Evolutionary conservation across 2,329 filamentous ascomycete genomes (phyloP).

Genomic region (Pseudocercospora eumusae): DNA sequence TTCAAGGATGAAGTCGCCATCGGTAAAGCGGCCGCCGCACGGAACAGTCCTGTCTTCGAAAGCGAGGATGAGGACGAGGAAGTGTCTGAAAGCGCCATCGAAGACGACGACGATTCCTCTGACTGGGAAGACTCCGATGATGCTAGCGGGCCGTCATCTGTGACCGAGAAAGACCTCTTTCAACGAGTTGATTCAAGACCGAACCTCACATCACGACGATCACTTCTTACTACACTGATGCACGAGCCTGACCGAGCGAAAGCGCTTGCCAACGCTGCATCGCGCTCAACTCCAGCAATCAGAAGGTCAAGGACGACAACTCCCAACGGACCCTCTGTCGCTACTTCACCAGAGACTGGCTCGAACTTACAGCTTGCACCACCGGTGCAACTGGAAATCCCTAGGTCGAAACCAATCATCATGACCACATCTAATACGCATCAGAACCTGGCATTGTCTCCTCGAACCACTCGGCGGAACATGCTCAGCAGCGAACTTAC

Average conservation of each 20-base stretch:
- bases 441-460: conserved; percentile 71
- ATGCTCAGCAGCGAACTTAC: conserved; percentile 96
- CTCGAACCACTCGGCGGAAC: conserved; percentile 85
- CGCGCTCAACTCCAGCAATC: conserved; percentile 56
- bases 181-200: conserved; percentile 85
- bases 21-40: conserved; percentile 56
- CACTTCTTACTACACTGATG: conserved; percentile 86
- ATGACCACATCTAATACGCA: conserved; percentile 68
- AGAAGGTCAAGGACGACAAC: conserved; percentile 64
- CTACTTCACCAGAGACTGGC: conserved; percentile 55
- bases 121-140: conserved; percentile 63
- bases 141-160: conserved; percentile 76
- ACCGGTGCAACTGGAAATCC: conserved; percentile 35
- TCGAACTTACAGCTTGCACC: conserved; percentile 19
- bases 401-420: conserved; percentile 79
- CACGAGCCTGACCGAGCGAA: conserved; percentile 73
- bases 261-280: conserved; percentile 67
- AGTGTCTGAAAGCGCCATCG: conserved; percentile 80
- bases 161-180: conserved; percentile 74
- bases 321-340: conserved; percentile 68
- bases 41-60: conserved; percentile 61
- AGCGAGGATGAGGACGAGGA: conserved; percentile 60
- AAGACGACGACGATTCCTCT: conserved; percentile 53
- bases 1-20: conserved; percentile 76
- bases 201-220: conserved; percentile 81